Base-by-base conservation (phyloP, 164 flowering plant species). In the Nymphaea colorata region DNA sequence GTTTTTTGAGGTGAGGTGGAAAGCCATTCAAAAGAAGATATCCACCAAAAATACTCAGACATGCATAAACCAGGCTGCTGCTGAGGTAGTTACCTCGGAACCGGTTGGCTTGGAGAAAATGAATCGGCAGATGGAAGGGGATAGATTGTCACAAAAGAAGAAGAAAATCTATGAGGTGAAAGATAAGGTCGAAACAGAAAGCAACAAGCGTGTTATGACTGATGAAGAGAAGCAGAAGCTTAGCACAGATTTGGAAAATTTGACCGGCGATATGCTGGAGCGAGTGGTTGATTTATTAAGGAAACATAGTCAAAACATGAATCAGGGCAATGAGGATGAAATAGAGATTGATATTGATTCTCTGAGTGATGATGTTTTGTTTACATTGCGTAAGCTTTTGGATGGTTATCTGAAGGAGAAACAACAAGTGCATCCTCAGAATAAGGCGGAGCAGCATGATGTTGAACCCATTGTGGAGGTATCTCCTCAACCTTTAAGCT, bases 331-430 rank as follows among this genome's bases (percentile, higher is more conserved):
- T 4, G 95, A 90, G 41, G 88, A 85, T 70, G 98, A 93, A 76
- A 84, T 93, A 64, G 98, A 93, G 80, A 76, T 90, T 76, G 98
- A 93, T 77, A 78, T 93, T 67, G 85, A 86, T 74, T 74, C 84
- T 59, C 85, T 90, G 11, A 74, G 78, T 64, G 82, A 88, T 78
- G 93, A 88, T 25, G 84, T 82, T 8, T 76, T 92, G 77, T 80
- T 85, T 67, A 75, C 63, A 4, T 66, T 92, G n/a, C 74, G 91
- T 72, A 79, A 82, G 72, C 93, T 93, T 75, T 67, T 93, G 67
- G 93, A 93, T 79, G 87, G 84, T 41, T 79, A 78, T 80, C 57
- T 90, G 72, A 73, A 43, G 69, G 85, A 81, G 75, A 86, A 77
- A 68, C 75, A 77, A 68, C 75, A 81, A 71, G 79, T 68, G 64